These are phyloP conservation scores for Mucor mucedo DNA, from an alignment of 371 early-diverging fungal species.

Conservation along the genomic window DNA sequence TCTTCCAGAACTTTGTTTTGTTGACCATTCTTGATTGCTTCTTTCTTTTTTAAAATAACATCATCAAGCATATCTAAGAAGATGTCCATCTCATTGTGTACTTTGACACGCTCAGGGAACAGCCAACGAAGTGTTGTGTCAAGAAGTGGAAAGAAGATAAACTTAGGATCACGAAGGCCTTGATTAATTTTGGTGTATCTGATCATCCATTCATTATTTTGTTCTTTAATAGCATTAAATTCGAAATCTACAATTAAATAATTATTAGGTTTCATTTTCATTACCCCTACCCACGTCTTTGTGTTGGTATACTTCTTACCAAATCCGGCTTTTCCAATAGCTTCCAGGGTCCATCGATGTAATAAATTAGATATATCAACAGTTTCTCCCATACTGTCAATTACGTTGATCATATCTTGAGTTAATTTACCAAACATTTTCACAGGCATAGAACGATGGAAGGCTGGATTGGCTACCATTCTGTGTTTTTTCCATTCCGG, in stretches of 20 bases:
- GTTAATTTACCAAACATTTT: slow-evolving; percentile 29
- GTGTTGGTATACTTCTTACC: slow-evolving; percentile 11
- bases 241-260: slow-evolving; percentile 20
- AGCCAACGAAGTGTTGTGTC: slow-evolving; percentile 31
- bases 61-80: background rate
- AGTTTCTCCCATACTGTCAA: slow-evolving; percentile 20
- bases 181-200: slow-evolving; percentile 33
- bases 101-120: background rate
- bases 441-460: slow-evolving; percentile 38
- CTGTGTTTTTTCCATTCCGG: slow-evolving; percentile 41
- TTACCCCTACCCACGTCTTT: too few species aligned
- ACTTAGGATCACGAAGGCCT: slow-evolving; percentile 37
- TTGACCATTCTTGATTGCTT: slow-evolving; percentile 4
- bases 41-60: slow-evolving; percentile 11
- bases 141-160: slow-evolving; percentile 52
- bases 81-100: background rate
- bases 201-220: slow-evolving; percentile 27
- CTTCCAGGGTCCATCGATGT: slow-evolving; percentile 42
- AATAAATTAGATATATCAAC: slow-evolving; percentile 15
- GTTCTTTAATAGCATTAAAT: slow-evolving; percentile 31
- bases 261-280: too few species aligned
- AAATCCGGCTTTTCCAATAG: slow-evolving; percentile 40
- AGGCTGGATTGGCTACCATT: slow-evolving; percentile 48
- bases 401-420: slow-evolving; percentile 17
- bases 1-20: slow-evolving; percentile 5